These are phyloP conservation scores for Jamesozyma jinghongensis DNA, from an alignment of 805 yeast genomes.

Conservation along the genomic window DNA sequence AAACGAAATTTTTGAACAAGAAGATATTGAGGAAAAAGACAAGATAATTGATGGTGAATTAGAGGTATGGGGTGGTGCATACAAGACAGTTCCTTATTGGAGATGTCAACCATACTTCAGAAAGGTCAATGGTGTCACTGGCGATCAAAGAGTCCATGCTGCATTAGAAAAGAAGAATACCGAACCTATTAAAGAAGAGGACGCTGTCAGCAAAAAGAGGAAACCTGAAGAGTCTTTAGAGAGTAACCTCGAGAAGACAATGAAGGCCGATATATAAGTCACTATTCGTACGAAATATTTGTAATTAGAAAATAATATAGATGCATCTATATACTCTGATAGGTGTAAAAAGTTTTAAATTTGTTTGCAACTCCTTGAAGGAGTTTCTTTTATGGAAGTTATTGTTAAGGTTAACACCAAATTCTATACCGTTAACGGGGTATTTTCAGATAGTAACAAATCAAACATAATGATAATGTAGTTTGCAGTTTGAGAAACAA, in stretches of 20 bases:
- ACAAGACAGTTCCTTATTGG: conserved; percentile 85
- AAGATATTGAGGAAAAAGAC: conserved; percentile 49
- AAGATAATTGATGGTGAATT: conserved; percentile 43
- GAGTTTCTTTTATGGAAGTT: too few relatives aligned
- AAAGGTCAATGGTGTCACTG: conserved; percentile 69
- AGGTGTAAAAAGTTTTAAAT: too few relatives aligned
- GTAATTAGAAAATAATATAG: too few relatives aligned
- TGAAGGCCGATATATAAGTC: conserved; percentile 3
- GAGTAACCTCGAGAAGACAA: conserved; percentile 8
- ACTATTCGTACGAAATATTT: too few relatives aligned
- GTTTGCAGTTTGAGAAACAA: not conserved
- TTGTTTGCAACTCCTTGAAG: too few relatives aligned
- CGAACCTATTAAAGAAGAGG: not conserved
- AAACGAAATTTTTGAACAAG: conserved; percentile 41
- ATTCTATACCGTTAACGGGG: too few relatives aligned
- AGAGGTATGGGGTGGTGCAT: conserved; percentile 71
- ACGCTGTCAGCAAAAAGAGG: conserved; percentile 15
- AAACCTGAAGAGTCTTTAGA: conserved; percentile 17
- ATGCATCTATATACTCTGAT: too few relatives aligned
- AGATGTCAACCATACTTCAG: conserved; percentile 93
- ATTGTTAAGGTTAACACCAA: too few relatives aligned
- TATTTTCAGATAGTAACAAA: too few relatives aligned
- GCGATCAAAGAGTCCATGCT: conserved; percentile 34
- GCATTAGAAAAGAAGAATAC: conserved; percentile 8
- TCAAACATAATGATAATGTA: too few relatives aligned